Evolutionary conservation across 140 eudicot genomes (phyloP), one percentile per base, ranked within the genome.

Genomic region (Anethum foeniculum): DNA sequence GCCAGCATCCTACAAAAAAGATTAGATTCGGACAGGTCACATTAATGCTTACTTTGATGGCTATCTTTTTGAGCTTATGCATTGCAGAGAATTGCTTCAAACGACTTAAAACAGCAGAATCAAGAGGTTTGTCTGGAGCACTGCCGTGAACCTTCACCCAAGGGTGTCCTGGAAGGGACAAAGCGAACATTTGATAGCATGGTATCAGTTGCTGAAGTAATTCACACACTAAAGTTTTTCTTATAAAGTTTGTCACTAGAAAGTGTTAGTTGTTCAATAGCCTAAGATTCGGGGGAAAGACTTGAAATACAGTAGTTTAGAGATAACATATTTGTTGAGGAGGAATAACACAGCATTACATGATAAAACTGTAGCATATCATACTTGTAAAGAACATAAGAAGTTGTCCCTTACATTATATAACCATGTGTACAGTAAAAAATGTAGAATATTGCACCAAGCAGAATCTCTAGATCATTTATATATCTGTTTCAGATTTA

Each of bases 41-140:
- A 5, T 30, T 12, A 13, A 16, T 30, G 11, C 74, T 68, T 68
- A 92, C 98, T 89, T 96, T 92, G 44, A 92, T 92, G 25, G 98
- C 98, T 83, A 94, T 94, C 91, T 94, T 94, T 85, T 94, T 94
- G 44, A 94, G 82, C 83, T 89, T 94, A 81, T 94, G 92, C 98
- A 92, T 91, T 46, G 96, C 97, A 44, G 97, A 91, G 74, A 94
- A 94, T 80, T 91, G 97, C 85, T 90, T 90, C 83, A 94, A 88
- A 67, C 98, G 96, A 72, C 86, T 86, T 79, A 93, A 81, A 80
- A 93, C 96, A 81, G 98, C 97, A 46, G 93, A 86, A 87, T 94
- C 98, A 80, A 94, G 97, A 85, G 98, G 98, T 86, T 88, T 90
- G 83, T 94, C 98, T n/a, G 96, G 97, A 85, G 98, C 98, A 43